Percentiles rank a stretch among this genome's conserved stretches.
Conservation (phyloP, 805 yeast species). For the Myxozyma sirexii region DNA sequence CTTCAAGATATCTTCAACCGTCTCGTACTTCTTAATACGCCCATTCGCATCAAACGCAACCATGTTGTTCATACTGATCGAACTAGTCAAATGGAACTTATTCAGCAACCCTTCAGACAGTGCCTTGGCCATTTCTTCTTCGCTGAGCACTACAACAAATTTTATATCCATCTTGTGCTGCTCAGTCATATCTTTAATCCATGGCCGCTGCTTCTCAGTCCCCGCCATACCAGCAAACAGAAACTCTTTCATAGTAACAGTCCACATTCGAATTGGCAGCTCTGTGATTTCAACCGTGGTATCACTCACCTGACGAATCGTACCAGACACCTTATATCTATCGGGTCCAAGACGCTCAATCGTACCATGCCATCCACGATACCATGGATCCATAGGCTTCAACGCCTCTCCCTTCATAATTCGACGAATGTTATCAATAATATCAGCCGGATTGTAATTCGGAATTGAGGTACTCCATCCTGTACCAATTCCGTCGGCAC, state of each 20-base stretch:
- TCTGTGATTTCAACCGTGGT: slow-evolving; percentile 87
- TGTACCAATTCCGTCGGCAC: slow-evolving; percentile 97
- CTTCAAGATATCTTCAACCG: slow-evolving; percentile 71
- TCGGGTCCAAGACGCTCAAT: slow-evolving; percentile 67
- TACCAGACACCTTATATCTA: slow-evolving; percentile 75
- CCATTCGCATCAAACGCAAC: slow-evolving; percentile 93
- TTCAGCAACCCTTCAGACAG: slow-evolving; percentile 75
- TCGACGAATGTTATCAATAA: slow-evolving; percentile 71
- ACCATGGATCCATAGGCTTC: slow-evolving; percentile 88
- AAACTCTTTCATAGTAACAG: slow-evolving; percentile 83
- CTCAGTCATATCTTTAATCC: slow-evolving; percentile 95
- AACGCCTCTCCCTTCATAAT: slow-evolving; percentile 61
- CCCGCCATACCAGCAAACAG: slow-evolving; percentile 72
- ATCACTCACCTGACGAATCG: slow-evolving; percentile 76
- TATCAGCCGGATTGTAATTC: slow-evolving; percentile 81
- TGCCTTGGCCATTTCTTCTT: slow-evolving; percentile 83
- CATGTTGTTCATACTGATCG: slow-evolving; percentile 80
- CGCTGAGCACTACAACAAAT: slow-evolving; percentile 72
- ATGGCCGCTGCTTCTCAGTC: slow-evolving; percentile 70
- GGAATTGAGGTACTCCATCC: slow-evolving; percentile 98
- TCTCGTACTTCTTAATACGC: slow-evolving; percentile 78
- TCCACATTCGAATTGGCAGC: slow-evolving; percentile 91
- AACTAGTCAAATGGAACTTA: slow-evolving; percentile 73
- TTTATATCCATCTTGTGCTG: slow-evolving; percentile 78
- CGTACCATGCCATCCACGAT: slow-evolving; percentile 89